These are phyloP conservation scores for Cochlearia excelsa DNA, from an alignment of 345 rosid genomes.

Conservation along the genomic window DNA sequence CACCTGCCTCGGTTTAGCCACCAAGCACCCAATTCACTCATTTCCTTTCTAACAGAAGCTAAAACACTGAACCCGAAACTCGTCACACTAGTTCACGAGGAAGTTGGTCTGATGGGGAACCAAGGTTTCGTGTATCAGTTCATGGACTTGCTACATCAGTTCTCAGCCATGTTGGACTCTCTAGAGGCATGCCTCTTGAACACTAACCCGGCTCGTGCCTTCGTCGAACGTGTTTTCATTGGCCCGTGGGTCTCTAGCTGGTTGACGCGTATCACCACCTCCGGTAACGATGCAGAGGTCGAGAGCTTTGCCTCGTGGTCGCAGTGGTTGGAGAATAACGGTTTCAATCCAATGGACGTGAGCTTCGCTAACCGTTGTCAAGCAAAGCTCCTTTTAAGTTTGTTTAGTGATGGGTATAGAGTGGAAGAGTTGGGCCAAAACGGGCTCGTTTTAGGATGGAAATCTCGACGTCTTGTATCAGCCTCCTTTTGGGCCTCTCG, in stretches of 20 bases:
- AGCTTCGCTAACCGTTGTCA: conserved; percentile 88
- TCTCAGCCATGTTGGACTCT: conserved; percentile 80
- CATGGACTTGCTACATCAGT: conserved; percentile 80
- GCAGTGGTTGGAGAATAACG: conserved; percentile 46
- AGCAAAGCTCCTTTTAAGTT: conserved; percentile 70
- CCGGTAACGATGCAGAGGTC: conserved; percentile 32
- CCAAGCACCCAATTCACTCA: conserved; percentile 54
- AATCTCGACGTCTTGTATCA: conserved; percentile 69
- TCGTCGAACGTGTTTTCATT: conserved; percentile 65
- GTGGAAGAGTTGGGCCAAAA: conserved; percentile 64
- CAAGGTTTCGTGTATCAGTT: conserved; percentile 65
- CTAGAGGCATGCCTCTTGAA: conserved; percentile 75
- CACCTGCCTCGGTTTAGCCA: conserved; percentile 66
- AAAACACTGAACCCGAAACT: conserved; percentile 54
- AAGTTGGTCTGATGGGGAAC: conserved; percentile 46
- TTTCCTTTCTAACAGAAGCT: conserved; percentile 60
- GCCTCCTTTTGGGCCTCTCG: conserved; percentile 69
- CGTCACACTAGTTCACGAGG: conserved; percentile 68
- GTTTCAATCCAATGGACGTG: conserved; percentile 44
- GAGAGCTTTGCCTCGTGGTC: conserved; percentile 45
- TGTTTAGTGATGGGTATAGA: conserved; percentile 71
- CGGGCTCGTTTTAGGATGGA: conserved; percentile 77
- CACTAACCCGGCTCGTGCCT: conserved; percentile 52
- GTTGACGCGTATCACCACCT: conserved; percentile 47
- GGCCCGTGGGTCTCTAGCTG: conserved; percentile 67